Evolutionary conservation across 257 asterid genomes (phyloP), one percentile per base, ranked within the genome.

Genomic region (Nicotiana sylvestris): DNA sequence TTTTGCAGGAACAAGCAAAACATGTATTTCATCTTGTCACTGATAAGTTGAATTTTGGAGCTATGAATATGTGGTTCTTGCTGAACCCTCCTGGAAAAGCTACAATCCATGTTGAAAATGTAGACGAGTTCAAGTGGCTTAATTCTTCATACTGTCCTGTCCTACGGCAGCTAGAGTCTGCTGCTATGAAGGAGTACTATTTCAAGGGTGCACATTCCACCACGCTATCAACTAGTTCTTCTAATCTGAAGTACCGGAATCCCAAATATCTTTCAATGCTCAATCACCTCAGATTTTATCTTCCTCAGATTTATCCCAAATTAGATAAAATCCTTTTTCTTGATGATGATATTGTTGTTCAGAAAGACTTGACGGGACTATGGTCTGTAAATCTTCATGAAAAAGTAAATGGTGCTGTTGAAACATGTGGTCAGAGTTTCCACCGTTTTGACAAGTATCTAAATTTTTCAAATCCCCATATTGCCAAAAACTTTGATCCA

Each of bases 61-160:
- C 99, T 30, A 94, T 94, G 98, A 96, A 92, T 84, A 96, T 96
- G 99, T 96, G 98, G 99, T 96, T 96, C 90, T 91, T 96, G 80
- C 87, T 96, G 92, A 96, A 96, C 87, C 98, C 98, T 65, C 99
- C 98, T 62, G 98, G 99, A 67, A 93, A 92, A 91, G 99, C 98
- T 83, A 92, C 99, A 56, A 94, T 96, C 84, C 91, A 93, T 81
- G 98, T 96, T 21, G 99, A 96, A 88, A 96, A 96, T 84, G 98
- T 94, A 15, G 99, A 96, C 65, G 98, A 91, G 77, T 94, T 94
- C 87, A 96, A 90, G 93, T 94, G 99, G 99, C 98, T 96, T 78
- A 96, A 94, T 88, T 92, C 99, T 53, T 93, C 98, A 77, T 94
- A 96, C 79, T 94, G 99, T 74, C 98, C 98, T 60, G 99, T 94